phyloP scores from a whole-genome alignment of 192 early-diverging fungal genomes.

The Backusella mclennaniae region DNA sequence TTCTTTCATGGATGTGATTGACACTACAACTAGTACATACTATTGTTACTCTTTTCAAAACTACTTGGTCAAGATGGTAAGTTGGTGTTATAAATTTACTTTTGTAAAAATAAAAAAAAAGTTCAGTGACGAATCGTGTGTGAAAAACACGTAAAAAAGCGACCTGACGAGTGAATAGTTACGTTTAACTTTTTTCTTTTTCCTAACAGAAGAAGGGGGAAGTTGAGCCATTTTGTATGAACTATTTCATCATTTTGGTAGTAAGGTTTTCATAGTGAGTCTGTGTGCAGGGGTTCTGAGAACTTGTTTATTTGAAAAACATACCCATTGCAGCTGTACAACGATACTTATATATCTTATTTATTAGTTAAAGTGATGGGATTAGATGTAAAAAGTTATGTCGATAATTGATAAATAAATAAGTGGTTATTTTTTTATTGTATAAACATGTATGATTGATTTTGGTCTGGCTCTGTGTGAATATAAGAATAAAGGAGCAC shows the following conservation, averaged over 20 bases:
- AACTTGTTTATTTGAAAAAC: not conserved
- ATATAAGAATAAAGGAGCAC: not conserved
- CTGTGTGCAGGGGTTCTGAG: conserved; percentile 22
- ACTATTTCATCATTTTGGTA: not conserved
- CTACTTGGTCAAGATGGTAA: not conserved
- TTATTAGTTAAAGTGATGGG: no score
- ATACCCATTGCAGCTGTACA: not conserved
- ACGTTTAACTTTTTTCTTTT: not conserved
- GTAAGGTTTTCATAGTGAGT: conserved; percentile 5
- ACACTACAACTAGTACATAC: no score
- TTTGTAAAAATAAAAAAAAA: not conserved
- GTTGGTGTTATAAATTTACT: not conserved
- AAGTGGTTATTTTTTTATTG: not conserved
- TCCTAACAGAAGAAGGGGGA: not conserved
- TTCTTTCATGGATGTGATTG: no score
- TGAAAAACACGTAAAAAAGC: conserved; percentile 3
- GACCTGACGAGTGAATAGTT: not conserved
- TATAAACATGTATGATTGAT: no score
- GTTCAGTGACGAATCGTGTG: conserved; percentile 16
- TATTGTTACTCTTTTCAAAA: no score
- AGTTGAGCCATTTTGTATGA: not conserved
- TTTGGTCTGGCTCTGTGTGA: not conserved
- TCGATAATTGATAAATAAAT: not conserved
- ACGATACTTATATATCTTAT: no score
- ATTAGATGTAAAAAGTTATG: no score